These are phyloP conservation scores for Solanum medicagineum DNA, from an alignment of 257 asterid genomes.

Conservation along the genomic window DNA sequence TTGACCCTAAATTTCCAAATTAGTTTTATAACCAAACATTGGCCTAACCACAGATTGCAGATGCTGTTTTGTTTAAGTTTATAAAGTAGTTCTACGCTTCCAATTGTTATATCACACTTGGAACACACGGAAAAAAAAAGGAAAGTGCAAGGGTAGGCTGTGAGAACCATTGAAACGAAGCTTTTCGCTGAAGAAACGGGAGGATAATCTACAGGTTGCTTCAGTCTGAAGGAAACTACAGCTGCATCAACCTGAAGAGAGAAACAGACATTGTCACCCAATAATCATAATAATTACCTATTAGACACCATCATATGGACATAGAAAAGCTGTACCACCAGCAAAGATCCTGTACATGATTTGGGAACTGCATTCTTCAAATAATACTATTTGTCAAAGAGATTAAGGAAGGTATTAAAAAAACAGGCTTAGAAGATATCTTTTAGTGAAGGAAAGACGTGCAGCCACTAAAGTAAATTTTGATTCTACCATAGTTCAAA, in stretches of 20 bases:
- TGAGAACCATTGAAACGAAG: constrained; percentile 83
- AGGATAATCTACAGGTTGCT: constrained; percentile 61
- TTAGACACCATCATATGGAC: background rate
- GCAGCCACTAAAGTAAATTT: background rate
- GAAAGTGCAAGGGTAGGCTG: background rate
- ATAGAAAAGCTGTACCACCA: background rate
- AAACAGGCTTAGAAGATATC: background rate
- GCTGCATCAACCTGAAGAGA: constrained; percentile 88
- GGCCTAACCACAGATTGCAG: background rate
- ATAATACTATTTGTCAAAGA: background rate
- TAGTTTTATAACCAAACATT: background rate
- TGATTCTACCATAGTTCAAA: background rate
- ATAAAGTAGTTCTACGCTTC: background rate
- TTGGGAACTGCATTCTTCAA: background rate
- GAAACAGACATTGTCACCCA: background rate
- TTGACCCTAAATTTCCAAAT: background rate
- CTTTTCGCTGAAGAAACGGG: constrained; percentile 67
- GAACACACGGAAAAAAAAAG: background rate
- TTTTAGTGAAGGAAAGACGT: background rate
- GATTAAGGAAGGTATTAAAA: background rate
- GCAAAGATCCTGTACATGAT: background rate
- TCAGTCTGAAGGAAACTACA: constrained; percentile 59
- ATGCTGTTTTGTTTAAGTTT: background rate
- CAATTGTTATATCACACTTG: background rate
- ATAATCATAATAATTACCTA: background rate